Evolutionary conservation across 192 early-diverging fungal genomes (phyloP).

Genomic region (Podila minutissima): DNA sequence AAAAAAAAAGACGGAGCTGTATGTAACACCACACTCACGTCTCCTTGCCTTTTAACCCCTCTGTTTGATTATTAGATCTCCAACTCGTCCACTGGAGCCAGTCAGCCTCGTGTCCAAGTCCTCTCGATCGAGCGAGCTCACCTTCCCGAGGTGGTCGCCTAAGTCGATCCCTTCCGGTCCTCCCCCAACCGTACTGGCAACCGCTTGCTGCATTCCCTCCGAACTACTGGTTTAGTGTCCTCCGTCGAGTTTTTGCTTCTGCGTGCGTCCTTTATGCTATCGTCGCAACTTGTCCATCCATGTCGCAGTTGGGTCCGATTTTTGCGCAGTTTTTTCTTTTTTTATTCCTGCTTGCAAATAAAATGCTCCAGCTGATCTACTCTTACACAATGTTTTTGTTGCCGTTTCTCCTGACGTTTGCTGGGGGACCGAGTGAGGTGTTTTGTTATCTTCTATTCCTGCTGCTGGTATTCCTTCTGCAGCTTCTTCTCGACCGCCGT

Average conservation of each 20-base stretch:
- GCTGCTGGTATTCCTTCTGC: slow-evolving; percentile 62
- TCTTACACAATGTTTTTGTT: not conserved
- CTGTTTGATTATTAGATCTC: not conserved
- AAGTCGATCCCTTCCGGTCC: not conserved
- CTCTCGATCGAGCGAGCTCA: slow-evolving; percentile 22
- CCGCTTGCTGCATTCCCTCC: no score
- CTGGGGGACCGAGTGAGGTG: not conserved
- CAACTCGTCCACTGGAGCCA: slow-evolving; percentile 17
- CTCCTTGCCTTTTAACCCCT: not conserved
- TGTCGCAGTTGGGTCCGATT: no score
- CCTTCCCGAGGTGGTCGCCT: slow-evolving; percentile 8
- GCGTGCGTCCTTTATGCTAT: no score
- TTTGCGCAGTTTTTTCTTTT: not conserved
- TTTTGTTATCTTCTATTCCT: slow-evolving; percentile 20
- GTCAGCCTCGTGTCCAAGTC: slow-evolving; percentile 13
- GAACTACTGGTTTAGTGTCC: no score
- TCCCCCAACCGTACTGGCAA: no score
- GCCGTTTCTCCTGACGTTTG: not conserved
- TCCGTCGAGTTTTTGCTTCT: no score
- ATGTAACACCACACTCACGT: not conserved
- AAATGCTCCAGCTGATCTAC: not conserved
- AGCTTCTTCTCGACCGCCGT: slow-evolving; percentile 68
- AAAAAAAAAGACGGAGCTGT: no score
- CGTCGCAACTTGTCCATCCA: no score
- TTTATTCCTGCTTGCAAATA: not conserved